These are phyloP conservation scores for Angomonas ambiguus DNA, from an alignment of 208 protist genomes.

Conservation along the genomic window DNA sequence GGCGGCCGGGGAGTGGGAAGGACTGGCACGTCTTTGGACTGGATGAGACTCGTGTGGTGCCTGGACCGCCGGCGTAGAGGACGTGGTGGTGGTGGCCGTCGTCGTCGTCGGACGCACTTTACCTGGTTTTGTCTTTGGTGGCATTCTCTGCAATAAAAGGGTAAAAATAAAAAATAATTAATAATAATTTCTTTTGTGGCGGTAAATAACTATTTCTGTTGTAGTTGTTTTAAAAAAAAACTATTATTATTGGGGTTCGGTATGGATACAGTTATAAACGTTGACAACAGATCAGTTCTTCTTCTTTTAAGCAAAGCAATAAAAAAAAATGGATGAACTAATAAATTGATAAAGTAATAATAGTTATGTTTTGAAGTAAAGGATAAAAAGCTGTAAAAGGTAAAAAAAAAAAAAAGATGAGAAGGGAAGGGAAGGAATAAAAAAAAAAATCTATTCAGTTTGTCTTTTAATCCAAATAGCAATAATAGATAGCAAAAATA, in stretches of 20 bases:
- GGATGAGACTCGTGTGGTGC: no score
- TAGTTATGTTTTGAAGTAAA: not conserved
- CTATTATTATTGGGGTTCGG: no score
- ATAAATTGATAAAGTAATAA: not conserved
- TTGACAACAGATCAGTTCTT: no score
- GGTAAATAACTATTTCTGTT: no score
- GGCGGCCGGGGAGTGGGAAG: no score
- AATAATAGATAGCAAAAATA: not conserved
- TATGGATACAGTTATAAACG: no score
- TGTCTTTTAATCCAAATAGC: not conserved
- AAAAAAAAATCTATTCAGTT: conserved; percentile 5
- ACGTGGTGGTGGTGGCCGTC: not conserved
- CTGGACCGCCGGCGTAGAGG: not conserved
- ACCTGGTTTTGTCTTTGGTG: no score
- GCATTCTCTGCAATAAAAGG: no score
- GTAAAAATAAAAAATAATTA: not conserved
- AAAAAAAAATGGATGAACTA: conserved; percentile 2
- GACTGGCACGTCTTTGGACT: no score
- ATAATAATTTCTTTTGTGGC: not conserved
- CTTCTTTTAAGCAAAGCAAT: no score
- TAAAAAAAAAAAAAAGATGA: not conserved
- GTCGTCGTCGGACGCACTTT: not conserved
- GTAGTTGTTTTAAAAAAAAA: not conserved
- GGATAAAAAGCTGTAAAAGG: not conserved
- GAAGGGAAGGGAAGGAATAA: not conserved